Conservation (phyloP, 768 basidiomycete species). For the Trametes maxima region DNA sequence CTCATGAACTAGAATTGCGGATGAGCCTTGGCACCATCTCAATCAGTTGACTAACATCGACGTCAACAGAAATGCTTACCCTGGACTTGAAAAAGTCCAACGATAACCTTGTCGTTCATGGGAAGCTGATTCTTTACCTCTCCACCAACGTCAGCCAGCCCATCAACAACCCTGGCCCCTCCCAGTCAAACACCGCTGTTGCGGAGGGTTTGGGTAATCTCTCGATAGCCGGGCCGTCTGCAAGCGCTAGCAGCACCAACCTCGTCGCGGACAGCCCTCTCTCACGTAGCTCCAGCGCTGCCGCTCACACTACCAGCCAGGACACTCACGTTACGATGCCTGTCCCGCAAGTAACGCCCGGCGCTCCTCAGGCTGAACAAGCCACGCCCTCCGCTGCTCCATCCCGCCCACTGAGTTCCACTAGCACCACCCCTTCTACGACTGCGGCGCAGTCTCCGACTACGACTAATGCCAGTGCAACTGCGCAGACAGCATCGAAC, state of each 20-base stretch:
- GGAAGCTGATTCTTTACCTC: conserved; percentile 95
- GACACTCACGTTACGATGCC: conserved; percentile 45
- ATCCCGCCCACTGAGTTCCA: conserved; percentile 42
- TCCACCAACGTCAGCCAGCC: conserved; percentile 89
- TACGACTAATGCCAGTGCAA: conserved; percentile 34
- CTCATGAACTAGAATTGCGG: neutral
- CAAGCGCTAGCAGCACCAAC: conserved; percentile 40
- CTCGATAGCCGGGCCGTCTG: conserved; percentile 61
- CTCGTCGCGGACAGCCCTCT: conserved; percentile 43
- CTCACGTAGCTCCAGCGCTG: conserved; percentile 69
- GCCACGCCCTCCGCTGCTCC: conserved; percentile 26
- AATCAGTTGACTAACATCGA: neutral
- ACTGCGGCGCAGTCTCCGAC: conserved; percentile 36
- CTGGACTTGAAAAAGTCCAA: conserved; percentile 98
- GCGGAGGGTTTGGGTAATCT: conserved; percentile 63
- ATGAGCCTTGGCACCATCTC: neutral
- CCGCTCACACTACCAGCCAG: conserved; percentile 50
- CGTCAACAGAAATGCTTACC: conserved; percentile 80
- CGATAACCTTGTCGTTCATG: conserved; percentile 96
- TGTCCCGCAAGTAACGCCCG: conserved; percentile 34
- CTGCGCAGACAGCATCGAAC: conserved; percentile 44
- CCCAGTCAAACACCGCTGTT: conserved; percentile 58
- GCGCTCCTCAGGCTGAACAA: conserved; percentile 22
- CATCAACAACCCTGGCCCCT: conserved; percentile 82
- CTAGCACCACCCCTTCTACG: conserved; percentile 27